phyloP scores from a whole-genome alignment of 345 rosid genomes.

The Lagerstroemia speciosa region DNA sequence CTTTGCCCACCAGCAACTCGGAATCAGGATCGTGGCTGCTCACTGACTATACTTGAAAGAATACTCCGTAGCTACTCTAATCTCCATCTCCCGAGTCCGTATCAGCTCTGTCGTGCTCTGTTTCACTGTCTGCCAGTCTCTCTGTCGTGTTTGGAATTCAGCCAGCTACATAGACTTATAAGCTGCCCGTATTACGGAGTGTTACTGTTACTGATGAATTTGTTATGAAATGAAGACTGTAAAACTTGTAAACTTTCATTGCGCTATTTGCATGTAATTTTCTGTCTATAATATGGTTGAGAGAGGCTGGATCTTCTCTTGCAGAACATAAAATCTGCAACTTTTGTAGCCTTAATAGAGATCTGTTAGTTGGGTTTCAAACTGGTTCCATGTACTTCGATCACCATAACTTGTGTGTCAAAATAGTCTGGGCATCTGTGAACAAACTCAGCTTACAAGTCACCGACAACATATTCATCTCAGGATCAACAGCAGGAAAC shows the following conservation, averaged over 20 bases:
- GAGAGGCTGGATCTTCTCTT: too few relatives aligned
- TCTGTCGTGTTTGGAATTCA: not conserved
- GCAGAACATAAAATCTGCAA: too few relatives aligned
- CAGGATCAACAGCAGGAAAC: too few relatives aligned
- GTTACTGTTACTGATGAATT: not conserved
- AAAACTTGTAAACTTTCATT: not conserved
- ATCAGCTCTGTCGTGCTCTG: too few relatives aligned
- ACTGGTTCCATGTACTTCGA: not conserved
- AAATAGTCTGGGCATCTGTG: not conserved
- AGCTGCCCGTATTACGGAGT: not conserved
- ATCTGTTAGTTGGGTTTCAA: too few relatives aligned
- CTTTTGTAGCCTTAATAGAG: not conserved
- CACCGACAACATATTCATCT: too few relatives aligned
- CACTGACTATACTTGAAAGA: too few relatives aligned
- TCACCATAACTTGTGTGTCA: not conserved
- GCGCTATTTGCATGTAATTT: not conserved
- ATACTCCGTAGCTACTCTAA: too few relatives aligned
- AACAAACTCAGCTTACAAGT: not conserved
- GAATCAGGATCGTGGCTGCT: too few relatives aligned
- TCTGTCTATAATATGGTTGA: too few relatives aligned
- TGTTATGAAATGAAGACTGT: not conserved
- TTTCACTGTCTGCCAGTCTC: not conserved
- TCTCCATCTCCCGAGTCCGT: too few relatives aligned
- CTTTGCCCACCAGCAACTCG: too few relatives aligned
- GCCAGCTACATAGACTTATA: not conserved